These are phyloP conservation scores for Sporothrix curviconia DNA, from an alignment of 2,329 filamentous ascomycete genomes.

Conservation along the genomic window DNA sequence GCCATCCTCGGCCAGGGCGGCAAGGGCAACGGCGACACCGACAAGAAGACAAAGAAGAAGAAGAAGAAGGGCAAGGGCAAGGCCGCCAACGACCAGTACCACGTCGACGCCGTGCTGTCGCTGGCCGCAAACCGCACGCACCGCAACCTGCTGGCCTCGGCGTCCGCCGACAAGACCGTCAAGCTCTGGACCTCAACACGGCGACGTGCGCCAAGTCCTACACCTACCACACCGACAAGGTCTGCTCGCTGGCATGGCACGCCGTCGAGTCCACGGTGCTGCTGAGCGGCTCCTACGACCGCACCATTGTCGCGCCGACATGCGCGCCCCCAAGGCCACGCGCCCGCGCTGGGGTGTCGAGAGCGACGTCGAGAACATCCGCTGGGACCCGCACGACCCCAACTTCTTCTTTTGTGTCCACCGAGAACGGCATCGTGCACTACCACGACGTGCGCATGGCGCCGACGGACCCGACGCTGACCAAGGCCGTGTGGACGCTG, in stretches of 20 bases:
- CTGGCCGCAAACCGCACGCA: conserved; percentile 90
- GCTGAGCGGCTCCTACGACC: conserved; percentile 89
- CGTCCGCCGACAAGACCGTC: conserved; percentile 92
- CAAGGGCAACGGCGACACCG: conserved; percentile 24
- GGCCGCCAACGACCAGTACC: conserved; percentile 84
- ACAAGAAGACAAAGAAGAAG: conserved; percentile 59
- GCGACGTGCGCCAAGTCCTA: conserved; percentile 93
- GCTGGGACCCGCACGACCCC: conserved; percentile 86
- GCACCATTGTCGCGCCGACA: conserved; percentile 89
- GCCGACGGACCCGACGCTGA: conserved; percentile 63
- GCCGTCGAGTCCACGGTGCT: conserved; percentile 78
- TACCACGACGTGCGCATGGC: conserved; percentile 81
- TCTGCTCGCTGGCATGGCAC: conserved; percentile 94
- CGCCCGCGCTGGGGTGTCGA: conserved; percentile 86
- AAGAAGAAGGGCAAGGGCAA: conserved; percentile 88
- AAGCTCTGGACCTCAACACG: conserved; percentile 95
- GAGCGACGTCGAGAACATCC: conserved; percentile 86
- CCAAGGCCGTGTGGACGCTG: conserved; percentile 86
- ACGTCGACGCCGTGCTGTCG: conserved; percentile 88
- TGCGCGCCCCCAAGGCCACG: conserved; percentile 82
- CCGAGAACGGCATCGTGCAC: conserved; percentile 85
- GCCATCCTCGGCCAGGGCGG: conserved; percentile 78
- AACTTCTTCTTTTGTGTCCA: conserved; percentile 96
- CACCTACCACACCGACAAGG: conserved; percentile 92
- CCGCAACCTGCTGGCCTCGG: conserved; percentile 87